Evolutionary conservation across 257 asterid genomes (phyloP), one percentile per base, ranked within the genome.

Genomic region (Hygrophila difformis): DNA sequence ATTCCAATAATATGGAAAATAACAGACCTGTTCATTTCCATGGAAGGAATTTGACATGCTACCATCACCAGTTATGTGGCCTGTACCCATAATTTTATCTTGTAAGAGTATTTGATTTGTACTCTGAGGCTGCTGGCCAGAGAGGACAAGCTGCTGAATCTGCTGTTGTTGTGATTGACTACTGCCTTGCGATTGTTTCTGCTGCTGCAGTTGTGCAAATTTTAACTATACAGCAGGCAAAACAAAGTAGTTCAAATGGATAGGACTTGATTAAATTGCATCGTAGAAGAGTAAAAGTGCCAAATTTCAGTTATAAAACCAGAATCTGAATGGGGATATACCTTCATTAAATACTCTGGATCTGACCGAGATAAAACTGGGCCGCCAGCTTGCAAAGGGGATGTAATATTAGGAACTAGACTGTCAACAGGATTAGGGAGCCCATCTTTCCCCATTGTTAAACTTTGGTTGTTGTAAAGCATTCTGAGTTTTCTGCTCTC

Each of bases 371-470:
- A 65, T 68, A 85, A 51, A 51, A 75, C 84, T 9, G 89, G 60
- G 57, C 83, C 59, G 49, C 94, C 87, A 55, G 72, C 88, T 75
- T 80, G 99, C 66, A 81, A 60, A 7, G 95, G 79, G 19, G 94
- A 86, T 28, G 82, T 89, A 15, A 84, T 79, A 57, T 81, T 87
- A 31, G 87, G 83, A 59, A 75, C 82, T 17, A 74, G 78, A 54
- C 82, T 96, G 35, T 93, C 98, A 26, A 72, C 84, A 4, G 95
- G 67, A 69, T 81, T 78, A 13, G 93, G 60, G 42, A 82, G 82
- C 21, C 93, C 93, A 35, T 89, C 96, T 83, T 85, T 85, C 36
- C 96, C 95, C 87, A 89, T 78, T 23, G 82, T 62, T 76, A 81
- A 62, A 59, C 66, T 81, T 64, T 94, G 76, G 53, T 67, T 82